Percentiles rank a stretch among this genome's conserved stretches.
Conservation (phyloP, 2,329 filamentous ascomycete species). For the Sclerotinia minor region DNA sequence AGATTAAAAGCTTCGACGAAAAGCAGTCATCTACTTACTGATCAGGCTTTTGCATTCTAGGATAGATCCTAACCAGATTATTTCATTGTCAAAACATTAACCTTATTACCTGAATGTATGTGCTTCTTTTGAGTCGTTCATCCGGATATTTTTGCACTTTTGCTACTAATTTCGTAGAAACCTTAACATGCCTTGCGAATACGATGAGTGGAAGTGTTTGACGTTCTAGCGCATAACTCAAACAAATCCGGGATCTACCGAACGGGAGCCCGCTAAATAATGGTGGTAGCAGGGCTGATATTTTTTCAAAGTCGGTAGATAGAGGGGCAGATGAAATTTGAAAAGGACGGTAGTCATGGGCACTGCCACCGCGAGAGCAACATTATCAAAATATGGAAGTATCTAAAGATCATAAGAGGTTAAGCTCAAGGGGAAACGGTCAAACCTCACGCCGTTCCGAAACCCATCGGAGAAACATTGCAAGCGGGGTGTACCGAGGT, state of each 20-base stretch:
- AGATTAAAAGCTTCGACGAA: background rate
- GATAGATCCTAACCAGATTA: background rate
- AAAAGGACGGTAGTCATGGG: background rate
- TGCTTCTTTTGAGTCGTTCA: background rate
- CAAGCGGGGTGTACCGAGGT: background rate
- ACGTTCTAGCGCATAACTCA: too few relatives aligned
- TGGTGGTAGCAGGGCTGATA: background rate
- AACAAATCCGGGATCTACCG: too few relatives aligned
- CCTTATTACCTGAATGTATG: background rate
- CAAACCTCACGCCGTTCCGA: background rate
- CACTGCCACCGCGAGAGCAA: background rate
- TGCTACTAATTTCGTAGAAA: background rate
- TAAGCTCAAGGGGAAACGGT: background rate
- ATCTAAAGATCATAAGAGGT: too few relatives aligned
- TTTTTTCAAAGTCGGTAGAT: slow-evolving; percentile 7
- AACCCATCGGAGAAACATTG: background rate
- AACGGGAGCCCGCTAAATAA: too few relatives aligned
- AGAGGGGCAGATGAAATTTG: background rate
- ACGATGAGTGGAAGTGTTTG: background rate
- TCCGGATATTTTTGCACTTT: background rate
- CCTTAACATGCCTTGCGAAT: background rate
- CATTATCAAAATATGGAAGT: background rate
- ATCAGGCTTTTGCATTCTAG: background rate
- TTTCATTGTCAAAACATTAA: background rate
- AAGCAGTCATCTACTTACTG: background rate